Evolutionary conservation across 768 basidiomycete species (phyloP), one percentile per base, ranked within the genome.

Genomic region (Suillus occidentalis): DNA sequence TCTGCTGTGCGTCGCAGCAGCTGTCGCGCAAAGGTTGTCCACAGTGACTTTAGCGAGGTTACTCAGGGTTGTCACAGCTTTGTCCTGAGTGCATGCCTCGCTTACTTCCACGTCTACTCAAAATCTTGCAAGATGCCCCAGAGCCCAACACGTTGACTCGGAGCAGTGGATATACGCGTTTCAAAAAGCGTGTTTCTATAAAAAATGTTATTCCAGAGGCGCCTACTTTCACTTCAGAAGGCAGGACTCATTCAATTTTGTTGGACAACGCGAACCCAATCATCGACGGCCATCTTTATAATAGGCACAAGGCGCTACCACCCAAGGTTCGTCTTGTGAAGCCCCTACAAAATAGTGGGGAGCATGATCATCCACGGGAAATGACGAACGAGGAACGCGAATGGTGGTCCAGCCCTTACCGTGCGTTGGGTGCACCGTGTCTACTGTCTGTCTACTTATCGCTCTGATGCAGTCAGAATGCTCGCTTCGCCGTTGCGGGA

Each of bases 321-420:
- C 89, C 89, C 4, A 76, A 74, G 36, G 73, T 84, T 2, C 71
- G 70, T 31, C 69, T 81, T 7, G 62, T 76, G 69, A 42, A 28
- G 28, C 53, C 76, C 67, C 63, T 70, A 67, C 67, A 71, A 68
- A 61, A 69, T 70, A 57, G 34, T 53, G 25, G 68, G 64, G 37
- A 63, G 65, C 47, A 75, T 55, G 83, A 85, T 65, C 61, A 63
- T 18, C 83, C 82, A 14, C 80, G 89, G 39, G 80, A 79, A 64
- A 93, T 92, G 91, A 81, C 84, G 0, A 69, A 72, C 49, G 78
- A 85, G 69, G 91, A 93, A 77, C 79, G 84, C 68, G 73, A 74
- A 34, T 91, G 88, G 85, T 89, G 85, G 85, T 83, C 89, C 13
- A 91, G 85, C 72, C 91, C 92, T 62, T 94, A 92, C 75, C 80